These are phyloP conservation scores for Cryomyces antarcticus DNA, from an alignment of 495 filamentous ascomycete species.

Conservation along the genomic window DNA sequence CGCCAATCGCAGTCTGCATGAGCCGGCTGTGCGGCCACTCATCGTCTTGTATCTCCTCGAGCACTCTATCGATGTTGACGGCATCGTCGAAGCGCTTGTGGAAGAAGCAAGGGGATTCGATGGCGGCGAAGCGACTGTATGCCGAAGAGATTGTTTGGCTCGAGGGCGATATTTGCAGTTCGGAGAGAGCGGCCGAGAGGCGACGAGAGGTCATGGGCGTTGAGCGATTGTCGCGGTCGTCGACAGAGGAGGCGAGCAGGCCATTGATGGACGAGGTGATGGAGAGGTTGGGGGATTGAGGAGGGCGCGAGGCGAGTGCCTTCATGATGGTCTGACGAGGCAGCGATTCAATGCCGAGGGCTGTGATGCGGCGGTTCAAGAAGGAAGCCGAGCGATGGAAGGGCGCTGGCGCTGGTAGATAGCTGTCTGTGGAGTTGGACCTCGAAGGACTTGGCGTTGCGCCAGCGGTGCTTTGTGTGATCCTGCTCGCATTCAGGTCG, in stretches of 20 bases:
- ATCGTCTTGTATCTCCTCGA: conserved; percentile 86
- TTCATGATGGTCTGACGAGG: conserved; percentile 5
- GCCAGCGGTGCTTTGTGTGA: too few species aligned
- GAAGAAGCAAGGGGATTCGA: conserved; percentile 92
- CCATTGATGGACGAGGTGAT: neutral
- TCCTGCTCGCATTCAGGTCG: too few species aligned
- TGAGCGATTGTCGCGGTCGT: neutral
- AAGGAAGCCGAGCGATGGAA: too few species aligned
- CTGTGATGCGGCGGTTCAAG: too few species aligned
- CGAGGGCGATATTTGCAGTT: neutral
- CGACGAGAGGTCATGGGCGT: neutral
- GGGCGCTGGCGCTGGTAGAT: too few species aligned
- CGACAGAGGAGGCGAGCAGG: neutral
- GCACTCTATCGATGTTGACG: conserved; percentile 81
- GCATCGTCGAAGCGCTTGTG: conserved; percentile 91
- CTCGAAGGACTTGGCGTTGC: too few species aligned
- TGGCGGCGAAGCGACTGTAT: conserved; percentile 22
- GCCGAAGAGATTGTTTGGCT: conserved; percentile 5
- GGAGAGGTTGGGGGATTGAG: neutral
- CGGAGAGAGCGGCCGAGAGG: conserved; percentile 1
- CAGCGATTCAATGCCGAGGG: neutral
- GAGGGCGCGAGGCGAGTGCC: conserved; percentile 1
- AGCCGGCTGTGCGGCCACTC: conserved; percentile 80
- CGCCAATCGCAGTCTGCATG: conserved; percentile 83
- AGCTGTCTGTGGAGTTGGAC: too few species aligned